Conservation (phyloP, 2,329 filamentous ascomycete species). For the Byssochlamys sp. region DNA sequence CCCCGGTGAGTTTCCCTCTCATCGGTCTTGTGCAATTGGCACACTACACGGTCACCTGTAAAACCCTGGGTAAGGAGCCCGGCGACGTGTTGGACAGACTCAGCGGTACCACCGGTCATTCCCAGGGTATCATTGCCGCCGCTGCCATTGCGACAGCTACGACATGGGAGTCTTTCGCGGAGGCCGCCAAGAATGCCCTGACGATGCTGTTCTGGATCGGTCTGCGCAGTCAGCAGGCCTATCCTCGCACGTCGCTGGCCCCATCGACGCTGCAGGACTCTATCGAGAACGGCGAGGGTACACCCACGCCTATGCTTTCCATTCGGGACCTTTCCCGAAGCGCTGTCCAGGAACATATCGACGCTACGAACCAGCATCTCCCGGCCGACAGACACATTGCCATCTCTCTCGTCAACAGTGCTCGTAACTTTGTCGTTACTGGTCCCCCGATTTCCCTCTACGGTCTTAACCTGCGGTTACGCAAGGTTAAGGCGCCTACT, state of each 20-base stretch:
- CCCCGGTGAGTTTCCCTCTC: slow-evolving; percentile 87
- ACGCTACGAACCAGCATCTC: slow-evolving; percentile 92
- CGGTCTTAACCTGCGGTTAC: slow-evolving; percentile 84
- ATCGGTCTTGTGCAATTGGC: slow-evolving; percentile 93
- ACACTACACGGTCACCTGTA: slow-evolving; percentile 90
- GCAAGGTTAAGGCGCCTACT: slow-evolving; percentile 96
- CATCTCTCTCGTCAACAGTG: slow-evolving; percentile 93
- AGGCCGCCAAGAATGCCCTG: slow-evolving; percentile 67
- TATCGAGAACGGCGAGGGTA: slow-evolving; percentile 85
- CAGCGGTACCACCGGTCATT: slow-evolving; percentile 86
- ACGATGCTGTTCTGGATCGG: slow-evolving; percentile 98
- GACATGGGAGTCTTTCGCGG: slow-evolving; percentile 85
- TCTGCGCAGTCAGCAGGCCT: slow-evolving; percentile 90
- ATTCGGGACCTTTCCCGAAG: slow-evolving; percentile 82
- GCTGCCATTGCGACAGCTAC: slow-evolving; percentile 82
- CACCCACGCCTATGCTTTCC: slow-evolving; percentile 92
- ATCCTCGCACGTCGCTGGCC: slow-evolving; percentile 85
- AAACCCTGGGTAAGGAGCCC: slow-evolving; percentile 78
- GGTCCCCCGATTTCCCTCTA: slow-evolving; percentile 92
- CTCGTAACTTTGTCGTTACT: slow-evolving; percentile 91
- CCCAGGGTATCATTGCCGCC: slow-evolving; percentile 88
- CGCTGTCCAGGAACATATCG: slow-evolving; percentile 90
- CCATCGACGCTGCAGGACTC: slow-evolving; percentile 88
- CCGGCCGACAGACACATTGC: slow-evolving; percentile 85
- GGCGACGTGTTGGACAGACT: slow-evolving; percentile 78